Evolutionary conservation across 2,329 filamentous ascomycete species (phyloP).

Genomic region (Plectosphaerella plurivora): DNA sequence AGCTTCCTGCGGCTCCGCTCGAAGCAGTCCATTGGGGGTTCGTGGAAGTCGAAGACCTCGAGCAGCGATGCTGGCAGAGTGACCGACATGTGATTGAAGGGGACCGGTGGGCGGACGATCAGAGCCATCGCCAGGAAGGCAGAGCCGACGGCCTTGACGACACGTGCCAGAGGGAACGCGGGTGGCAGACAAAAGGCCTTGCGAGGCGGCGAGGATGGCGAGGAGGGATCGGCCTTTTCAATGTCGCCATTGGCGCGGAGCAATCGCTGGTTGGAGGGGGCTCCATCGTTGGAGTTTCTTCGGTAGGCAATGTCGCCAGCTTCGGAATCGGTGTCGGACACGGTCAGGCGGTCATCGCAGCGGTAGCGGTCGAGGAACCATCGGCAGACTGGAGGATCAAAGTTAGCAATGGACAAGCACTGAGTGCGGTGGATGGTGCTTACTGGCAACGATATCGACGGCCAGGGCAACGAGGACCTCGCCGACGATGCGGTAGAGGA

Average conservation of each 20-base stretch:
- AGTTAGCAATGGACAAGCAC: neutral
- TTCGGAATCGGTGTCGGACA: slow-evolving; percentile 6
- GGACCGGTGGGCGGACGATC: slow-evolving; percentile 21
- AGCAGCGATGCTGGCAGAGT: slow-evolving; percentile 25
- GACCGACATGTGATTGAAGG: slow-evolving; percentile 24
- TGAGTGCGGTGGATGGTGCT: neutral
- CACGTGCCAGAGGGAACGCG: neutral
- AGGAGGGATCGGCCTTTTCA: neutral
- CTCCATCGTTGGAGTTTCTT: neutral
- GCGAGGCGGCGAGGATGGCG: neutral
- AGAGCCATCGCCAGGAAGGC: slow-evolving; percentile 15
- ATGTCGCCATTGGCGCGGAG: slow-evolving; percentile 4
- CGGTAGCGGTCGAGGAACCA: neutral
- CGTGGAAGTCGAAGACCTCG: slow-evolving; percentile 16
- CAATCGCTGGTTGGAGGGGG: slow-evolving; percentile 7
- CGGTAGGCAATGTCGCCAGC: neutral
- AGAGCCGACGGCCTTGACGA: slow-evolving; percentile 10
- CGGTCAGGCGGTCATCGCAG: neutral
- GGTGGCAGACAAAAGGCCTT: too few relatives aligned
- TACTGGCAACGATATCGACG: slow-evolving; percentile 16
- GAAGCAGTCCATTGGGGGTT: neutral
- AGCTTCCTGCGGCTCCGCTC: neutral
- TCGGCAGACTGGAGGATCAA: neutral
- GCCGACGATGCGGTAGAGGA: slow-evolving; percentile 17
- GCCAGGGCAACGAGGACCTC: slow-evolving; percentile 15